These are phyloP conservation scores for Pseudogymnoascus destructans DNA, from an alignment of 2,329 filamentous ascomycete genomes.

Conservation along the genomic window DNA sequence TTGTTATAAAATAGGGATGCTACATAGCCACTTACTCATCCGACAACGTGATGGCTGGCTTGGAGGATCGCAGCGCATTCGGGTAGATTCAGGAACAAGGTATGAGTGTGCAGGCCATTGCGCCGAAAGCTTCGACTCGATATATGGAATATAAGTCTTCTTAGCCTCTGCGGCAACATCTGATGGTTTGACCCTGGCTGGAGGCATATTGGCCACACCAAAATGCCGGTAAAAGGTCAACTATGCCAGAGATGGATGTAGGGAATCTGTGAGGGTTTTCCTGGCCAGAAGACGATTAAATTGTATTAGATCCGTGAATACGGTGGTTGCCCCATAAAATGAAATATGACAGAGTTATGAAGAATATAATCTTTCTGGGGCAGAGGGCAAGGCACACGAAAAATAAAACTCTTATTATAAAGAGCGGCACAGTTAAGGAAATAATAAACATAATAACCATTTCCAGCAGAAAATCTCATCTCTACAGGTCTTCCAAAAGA, in stretches of 20 bases:
- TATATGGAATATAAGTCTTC: slow-evolving; percentile 51
- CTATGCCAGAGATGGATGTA: background rate
- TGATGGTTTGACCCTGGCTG: slow-evolving; percentile 47
- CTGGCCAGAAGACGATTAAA: background rate
- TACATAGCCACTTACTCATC: background rate
- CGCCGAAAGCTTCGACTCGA: slow-evolving; percentile 42
- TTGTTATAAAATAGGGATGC: background rate
- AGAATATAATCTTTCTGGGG: background rate
- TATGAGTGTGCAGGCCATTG: slow-evolving; percentile 46
- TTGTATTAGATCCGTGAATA: background rate
- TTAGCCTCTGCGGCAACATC: slow-evolving; percentile 66
- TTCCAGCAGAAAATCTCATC: background rate
- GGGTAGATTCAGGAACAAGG: slow-evolving; percentile 25
- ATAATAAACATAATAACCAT: slow-evolving; percentile 1
- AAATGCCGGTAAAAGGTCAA: background rate
- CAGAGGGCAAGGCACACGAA: background rate
- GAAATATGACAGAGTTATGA: background rate
- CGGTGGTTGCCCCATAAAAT: slow-evolving; percentile 1
- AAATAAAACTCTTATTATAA: background rate
- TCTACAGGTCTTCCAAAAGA: background rate
- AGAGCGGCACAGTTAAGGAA: background rate
- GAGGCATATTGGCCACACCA: slow-evolving; percentile 34
- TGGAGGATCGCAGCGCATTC: slow-evolving; percentile 13
- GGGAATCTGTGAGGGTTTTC: background rate
- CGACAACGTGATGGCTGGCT: slow-evolving; percentile 13